Percentiles rank a stretch among this genome's conserved stretches.
Evolutionary conservation across 306 rosid genomes (phyloP).

Genomic region (Acacia acuminata): DNA sequence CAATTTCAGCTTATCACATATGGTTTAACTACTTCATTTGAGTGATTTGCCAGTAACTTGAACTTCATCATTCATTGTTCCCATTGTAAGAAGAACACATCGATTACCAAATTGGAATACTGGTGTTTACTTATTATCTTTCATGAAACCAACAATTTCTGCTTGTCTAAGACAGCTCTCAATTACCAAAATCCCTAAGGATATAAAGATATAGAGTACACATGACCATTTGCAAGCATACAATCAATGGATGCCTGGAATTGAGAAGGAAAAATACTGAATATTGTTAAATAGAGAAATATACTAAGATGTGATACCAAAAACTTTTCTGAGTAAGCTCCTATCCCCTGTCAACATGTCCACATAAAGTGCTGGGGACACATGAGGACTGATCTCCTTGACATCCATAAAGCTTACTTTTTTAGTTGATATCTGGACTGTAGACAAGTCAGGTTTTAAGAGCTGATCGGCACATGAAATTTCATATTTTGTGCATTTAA

Average conservation of each 20-base stretch:
- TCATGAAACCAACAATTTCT: slow-evolving; percentile 11
- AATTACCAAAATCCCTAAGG: not conserved
- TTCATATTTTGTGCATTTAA: slow-evolving; percentile 28
- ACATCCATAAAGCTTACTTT: slow-evolving; percentile 82
- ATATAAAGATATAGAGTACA: not conserved
- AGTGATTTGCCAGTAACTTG: not conserved
- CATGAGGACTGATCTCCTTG: slow-evolving; percentile 68
- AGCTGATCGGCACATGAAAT: slow-evolving; percentile 49
- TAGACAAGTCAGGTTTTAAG: slow-evolving; percentile 84
- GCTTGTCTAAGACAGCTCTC: not conserved
- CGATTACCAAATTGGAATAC: not conserved
- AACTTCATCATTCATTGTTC: not conserved
- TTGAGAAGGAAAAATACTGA: slow-evolving; percentile 15
- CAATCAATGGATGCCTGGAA: not conserved
- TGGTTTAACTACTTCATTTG: slow-evolving; percentile 4
- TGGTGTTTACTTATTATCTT: not conserved
- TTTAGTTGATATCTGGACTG: slow-evolving; percentile 94
- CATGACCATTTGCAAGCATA: not conserved
- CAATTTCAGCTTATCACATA: slow-evolving; percentile 6
- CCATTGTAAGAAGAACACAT: slow-evolving; percentile 5
- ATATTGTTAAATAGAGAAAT: slow-evolving; percentile 4
- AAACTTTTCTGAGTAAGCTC: slow-evolving; percentile 83
- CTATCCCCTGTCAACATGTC: slow-evolving; percentile 77
- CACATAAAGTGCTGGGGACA: slow-evolving; percentile 59
- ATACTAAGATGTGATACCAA: slow-evolving; percentile 54